phyloP scores from a whole-genome alignment of 805 yeast genomes.

The Ogataea methylovora region DNA sequence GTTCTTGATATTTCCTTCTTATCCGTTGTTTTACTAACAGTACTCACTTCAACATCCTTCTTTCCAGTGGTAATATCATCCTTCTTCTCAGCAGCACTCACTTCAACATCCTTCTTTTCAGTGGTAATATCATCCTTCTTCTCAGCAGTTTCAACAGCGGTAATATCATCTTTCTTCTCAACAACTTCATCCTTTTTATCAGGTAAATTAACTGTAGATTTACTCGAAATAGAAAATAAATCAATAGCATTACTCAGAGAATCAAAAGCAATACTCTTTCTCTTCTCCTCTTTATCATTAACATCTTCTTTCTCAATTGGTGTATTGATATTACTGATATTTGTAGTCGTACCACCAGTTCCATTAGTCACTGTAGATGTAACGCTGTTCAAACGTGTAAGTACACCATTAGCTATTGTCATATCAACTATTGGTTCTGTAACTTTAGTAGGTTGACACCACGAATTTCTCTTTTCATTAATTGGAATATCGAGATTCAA shows the following conservation, averaged over 20 bases:
- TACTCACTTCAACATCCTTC: not conserved
- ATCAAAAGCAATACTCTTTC: conserved; percentile 26
- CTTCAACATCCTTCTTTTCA: not conserved
- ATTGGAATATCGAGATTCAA: too few relatives aligned
- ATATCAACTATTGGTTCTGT: conserved; percentile 25
- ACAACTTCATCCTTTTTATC: not conserved
- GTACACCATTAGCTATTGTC: conserved; percentile 24
- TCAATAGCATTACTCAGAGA: conserved; percentile 26
- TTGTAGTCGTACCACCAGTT: not conserved
- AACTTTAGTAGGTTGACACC: conserved; percentile 20
- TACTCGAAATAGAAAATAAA: conserved; percentile 16
- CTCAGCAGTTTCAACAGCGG: conserved; percentile 3
- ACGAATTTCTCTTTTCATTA: conserved; percentile 20
- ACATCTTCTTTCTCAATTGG: not conserved
- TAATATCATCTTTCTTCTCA: not conserved
- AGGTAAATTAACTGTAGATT: conserved; percentile 8
- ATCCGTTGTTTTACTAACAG: too few relatives aligned
- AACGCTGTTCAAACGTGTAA: conserved; percentile 12
- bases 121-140: conserved; percentile 2
- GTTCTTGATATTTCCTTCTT: too few relatives aligned
- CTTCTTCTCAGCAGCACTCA: not conserved
- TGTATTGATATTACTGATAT: not conserved
- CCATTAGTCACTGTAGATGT: not conserved
- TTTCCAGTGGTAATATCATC: not conserved
- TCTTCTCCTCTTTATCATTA: conserved; percentile 15